Evolutionary conservation across 2,329 filamentous ascomycete genomes (phyloP).

Genomic region (Oidium heveae): DNA sequence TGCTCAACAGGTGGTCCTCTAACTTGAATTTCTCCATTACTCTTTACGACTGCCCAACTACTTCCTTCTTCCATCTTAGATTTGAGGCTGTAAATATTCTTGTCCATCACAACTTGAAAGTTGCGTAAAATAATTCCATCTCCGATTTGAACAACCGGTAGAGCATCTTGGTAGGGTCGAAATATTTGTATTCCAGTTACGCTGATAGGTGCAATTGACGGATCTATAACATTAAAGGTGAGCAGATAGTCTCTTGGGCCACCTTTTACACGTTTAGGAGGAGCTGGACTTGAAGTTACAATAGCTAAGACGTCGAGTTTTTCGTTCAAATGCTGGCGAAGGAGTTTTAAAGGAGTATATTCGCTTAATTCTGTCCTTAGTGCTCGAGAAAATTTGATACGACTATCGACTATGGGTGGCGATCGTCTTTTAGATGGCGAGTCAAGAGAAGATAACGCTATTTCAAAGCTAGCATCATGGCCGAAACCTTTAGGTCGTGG

Average conservation of each 20-base stretch:
- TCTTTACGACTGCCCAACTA: conserved; percentile 36
- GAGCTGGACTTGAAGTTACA: conserved; percentile 23
- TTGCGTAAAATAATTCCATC: conserved; percentile 32
- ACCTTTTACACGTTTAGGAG: conserved; percentile 27
- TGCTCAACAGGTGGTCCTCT: conserved; percentile 34
- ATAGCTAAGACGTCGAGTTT: conserved; percentile 29
- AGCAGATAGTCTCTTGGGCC: conserved; percentile 34
- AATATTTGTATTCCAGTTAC: conserved; percentile 31
- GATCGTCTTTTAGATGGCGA: conserved; percentile 8
- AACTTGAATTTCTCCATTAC: conserved; percentile 20
- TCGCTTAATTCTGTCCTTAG: conserved; percentile 21
- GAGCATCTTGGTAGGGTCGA: conserved; percentile 28
- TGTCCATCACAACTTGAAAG: conserved; percentile 16
- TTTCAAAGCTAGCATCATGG: conserved; percentile 13
- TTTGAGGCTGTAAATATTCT: conserved; percentile 23
- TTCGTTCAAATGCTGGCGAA: conserved; percentile 24
- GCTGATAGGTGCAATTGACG: conserved; percentile 23
- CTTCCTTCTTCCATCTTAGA: conserved; percentile 25
- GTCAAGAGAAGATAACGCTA: conserved; percentile 9
- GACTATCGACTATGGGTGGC: conserved; percentile 7
- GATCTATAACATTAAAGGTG: conserved; percentile 30
- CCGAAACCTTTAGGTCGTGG: conserved; percentile 5
- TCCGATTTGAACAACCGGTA: conserved; percentile 28
- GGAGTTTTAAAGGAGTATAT: conserved; percentile 24
- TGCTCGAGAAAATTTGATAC: conserved; percentile 7